Base-by-base conservation (phyloP, 768 basidiomycete genomes). In the Mycena floridula region DNA sequence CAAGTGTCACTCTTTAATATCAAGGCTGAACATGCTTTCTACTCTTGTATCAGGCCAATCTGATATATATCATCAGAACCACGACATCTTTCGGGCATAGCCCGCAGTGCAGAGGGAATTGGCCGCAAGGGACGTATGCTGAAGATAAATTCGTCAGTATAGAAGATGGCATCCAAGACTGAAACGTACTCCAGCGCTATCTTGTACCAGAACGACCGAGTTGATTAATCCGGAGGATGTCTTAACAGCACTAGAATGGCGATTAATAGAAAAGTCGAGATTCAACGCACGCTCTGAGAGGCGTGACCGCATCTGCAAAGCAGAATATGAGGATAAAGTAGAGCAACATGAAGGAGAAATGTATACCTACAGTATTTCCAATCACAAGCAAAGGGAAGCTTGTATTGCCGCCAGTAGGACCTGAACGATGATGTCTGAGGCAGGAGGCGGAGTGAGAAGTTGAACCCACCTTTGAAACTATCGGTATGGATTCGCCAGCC, bases 101-200 rank as follows among this genome's bases (percentile, higher is more conserved):
- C n/a, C n/a, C n/a, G n/a, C n/a, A 4, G 53, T 54, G 49, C 60
- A 61, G 15, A 37, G 27, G 18, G 58, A 60, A 7, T 47, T 40
- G 5, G 48, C 54, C 23, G 48, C 40, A 15, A 51, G n/a, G 21
- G 54, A 56, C 25, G 37, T 49, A 45, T 57, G 57, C 43, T 52
- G 43, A 12, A 22, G 9, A 24, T 23, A 4, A 9, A 18, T 13
- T 3, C 15, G 15, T 16, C 4, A n/a, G 37, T 23, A 7, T 20
- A 23, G 15, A 7, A 21, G 25, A n/a, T n/a, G n/a, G n/a, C n/a
- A 20, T 26, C 23, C 22, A 18, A 35, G 12, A 18, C 9, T 24
- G 18, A 12, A 22, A 2, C 21, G 22, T 23, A 52, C 51, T 5
- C 55, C 55, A n/a, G 52, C 35, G 16, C 50, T 42, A 35, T 54